Evolutionary conservation across 176 grass and related monocot species (phyloP).

Genomic region (Alloteropsis semialata): DNA sequence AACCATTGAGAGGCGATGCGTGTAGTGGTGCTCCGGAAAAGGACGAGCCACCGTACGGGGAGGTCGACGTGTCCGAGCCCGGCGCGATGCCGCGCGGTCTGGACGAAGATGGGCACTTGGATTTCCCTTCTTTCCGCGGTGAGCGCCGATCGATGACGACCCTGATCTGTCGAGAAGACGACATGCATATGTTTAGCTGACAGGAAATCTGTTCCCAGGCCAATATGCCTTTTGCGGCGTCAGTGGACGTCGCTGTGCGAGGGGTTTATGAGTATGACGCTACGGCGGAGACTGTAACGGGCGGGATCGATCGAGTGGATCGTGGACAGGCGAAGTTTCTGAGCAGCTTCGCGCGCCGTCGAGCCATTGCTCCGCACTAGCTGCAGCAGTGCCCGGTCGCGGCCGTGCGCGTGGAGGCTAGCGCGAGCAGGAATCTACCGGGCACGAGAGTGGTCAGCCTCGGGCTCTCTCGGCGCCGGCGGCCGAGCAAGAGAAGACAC

Average conservation of each 20-base stretch:
- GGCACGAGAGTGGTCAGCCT: no score
- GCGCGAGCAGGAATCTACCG: neutral
- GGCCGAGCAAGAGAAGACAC: no score
- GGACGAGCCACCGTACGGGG: constrained; percentile 5
- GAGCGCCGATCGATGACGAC: no score
- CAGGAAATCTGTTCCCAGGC: neutral
- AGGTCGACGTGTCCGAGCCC: no score
- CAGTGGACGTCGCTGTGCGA: neutral
- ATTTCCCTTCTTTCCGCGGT: neutral
- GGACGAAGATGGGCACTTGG: constrained; percentile 3
- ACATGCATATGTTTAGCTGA: neutral
- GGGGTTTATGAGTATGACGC: neutral
- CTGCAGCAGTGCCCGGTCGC: no score
- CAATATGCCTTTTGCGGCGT: neutral
- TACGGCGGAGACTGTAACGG: no score
- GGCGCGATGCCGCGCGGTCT: no score
- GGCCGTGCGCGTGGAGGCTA: neutral
- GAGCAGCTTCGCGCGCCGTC: neutral
- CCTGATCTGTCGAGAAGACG: neutral
- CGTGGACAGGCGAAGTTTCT: neutral
- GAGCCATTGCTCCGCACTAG: no score
- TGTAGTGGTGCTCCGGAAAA: neutral
- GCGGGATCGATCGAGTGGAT: neutral
- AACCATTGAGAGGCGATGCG: no score
- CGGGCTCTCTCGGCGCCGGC: no score